A percentile compares a stretch with the other conserved stretches of the same genome.
These are phyloP conservation scores for Ceratobasidium sp. DNA, from an alignment of 1,284 basidiomycete genomes.

Conservation along the genomic window DNA sequence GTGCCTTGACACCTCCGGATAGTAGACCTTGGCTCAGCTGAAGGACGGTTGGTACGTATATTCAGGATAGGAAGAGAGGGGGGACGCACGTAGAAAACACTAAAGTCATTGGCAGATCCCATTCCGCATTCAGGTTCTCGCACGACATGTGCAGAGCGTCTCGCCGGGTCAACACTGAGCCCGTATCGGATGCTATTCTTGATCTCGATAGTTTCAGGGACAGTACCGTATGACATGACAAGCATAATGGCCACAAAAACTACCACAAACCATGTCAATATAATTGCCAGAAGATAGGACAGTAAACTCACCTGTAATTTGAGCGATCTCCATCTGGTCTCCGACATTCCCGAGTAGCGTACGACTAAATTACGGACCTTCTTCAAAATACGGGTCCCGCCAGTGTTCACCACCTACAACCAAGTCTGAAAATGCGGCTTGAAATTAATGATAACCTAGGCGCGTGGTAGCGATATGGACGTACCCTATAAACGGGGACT, in stretches of 20 bases:
- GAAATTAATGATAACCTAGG: neutral
- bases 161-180: conserved; percentile 90
- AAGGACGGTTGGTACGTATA: conserved; percentile 62
- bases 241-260: conserved; percentile 94
- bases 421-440: conserved; percentile 69
- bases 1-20: conserved; percentile 91
- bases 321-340: conserved; percentile 80
- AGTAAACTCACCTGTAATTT: conserved; percentile 75
- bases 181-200: conserved; percentile 91
- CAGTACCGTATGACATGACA: conserved; percentile 82
- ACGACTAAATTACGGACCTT: conserved; percentile 86
- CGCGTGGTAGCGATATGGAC: conserved; percentile 39
- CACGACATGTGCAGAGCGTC: conserved; percentile 81
- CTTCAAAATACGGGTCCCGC: conserved; percentile 72
- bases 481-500: conserved; percentile 78
- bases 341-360: conserved; percentile 89
- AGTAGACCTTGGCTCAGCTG: conserved; percentile 86
- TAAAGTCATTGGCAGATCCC: conserved; percentile 97
- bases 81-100: conserved; percentile 85
- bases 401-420: conserved; percentile 76
- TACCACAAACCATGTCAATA: conserved; percentile 53
- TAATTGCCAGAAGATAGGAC: conserved; percentile 42
- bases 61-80: conserved; percentile 62
- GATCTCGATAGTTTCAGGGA: conserved; percentile 85
- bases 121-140: conserved; percentile 89